These are phyloP conservation scores for Macadamia integrifolia DNA, from an alignment of 164 flowering plant species.

Conservation along the genomic window DNA sequence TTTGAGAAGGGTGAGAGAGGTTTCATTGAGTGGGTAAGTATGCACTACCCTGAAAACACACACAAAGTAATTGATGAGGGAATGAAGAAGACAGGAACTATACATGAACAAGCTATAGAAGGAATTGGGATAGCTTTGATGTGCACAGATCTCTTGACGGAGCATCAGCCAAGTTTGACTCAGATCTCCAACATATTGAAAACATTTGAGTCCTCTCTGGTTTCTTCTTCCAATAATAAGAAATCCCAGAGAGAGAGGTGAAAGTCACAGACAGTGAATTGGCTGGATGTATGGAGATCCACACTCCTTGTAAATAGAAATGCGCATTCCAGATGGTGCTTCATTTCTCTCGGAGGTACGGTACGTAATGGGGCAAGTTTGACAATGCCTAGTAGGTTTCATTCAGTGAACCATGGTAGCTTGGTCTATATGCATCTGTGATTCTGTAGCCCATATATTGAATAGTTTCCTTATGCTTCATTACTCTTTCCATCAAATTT, in stretches of 20 bases:
- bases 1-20: conserved; percentile 29
- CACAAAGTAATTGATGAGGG: conserved; percentile 36
- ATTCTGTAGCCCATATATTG: too few relatives aligned
- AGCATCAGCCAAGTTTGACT: conserved; percentile 27
- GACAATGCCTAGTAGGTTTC: too few relatives aligned
- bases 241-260: conserved; percentile 14
- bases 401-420: too few relatives aligned
- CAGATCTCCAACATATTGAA: conserved; percentile 20
- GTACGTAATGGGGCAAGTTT: too few relatives aligned
- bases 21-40: conserved; percentile 33
- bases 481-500: too few relatives aligned
- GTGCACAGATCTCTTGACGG: conserved; percentile 36
- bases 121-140: conserved; percentile 37
- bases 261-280: conserved; percentile 5
- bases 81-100: conserved; percentile 24
- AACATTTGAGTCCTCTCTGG: conserved; percentile 19
- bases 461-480: too few relatives aligned
- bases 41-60: conserved; percentile 34
- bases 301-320: too few relatives aligned
- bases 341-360: too few relatives aligned
- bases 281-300: too few relatives aligned
- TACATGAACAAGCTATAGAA: conserved; percentile 30
- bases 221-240: conserved; percentile 15
- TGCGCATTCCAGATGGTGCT: too few relatives aligned
- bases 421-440: too few relatives aligned